Evolutionary conservation across 768 basidiomycete species (phyloP).

Genomic region (Termitomyces sp.): DNA sequence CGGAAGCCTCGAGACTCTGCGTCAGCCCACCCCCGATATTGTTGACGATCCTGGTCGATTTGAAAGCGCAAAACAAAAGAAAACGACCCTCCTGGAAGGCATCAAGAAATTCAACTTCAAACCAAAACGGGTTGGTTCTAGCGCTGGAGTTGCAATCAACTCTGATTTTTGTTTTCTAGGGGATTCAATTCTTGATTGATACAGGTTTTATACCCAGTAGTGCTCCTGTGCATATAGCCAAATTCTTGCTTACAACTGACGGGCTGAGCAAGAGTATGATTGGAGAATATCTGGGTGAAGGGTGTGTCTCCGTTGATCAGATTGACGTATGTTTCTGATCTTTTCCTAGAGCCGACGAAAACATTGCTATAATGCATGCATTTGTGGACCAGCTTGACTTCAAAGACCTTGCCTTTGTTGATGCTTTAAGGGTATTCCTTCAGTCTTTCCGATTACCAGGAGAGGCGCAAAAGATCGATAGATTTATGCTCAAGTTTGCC

Average conservation of each 20-base stretch:
- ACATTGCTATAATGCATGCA: conserved; percentile 94
- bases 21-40: conserved; percentile 73
- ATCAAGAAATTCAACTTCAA: conserved; percentile 98
- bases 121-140: conserved; percentile 77
- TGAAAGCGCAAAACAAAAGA: conserved; percentile 94
- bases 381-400: conserved; percentile 95
- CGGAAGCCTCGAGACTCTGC: conserved; percentile 50
- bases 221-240: conserved; percentile 74
- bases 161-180: conserved; percentile 40
- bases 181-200: conserved; percentile 84
- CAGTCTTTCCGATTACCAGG: conserved; percentile 97
- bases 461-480: conserved; percentile 97
- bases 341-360: conserved; percentile 69
- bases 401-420: conserved; percentile 74
- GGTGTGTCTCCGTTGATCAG: conserved; percentile 45
- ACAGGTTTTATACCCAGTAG: conserved; percentile 79
- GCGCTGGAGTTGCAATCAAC: neutral
- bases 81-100: conserved; percentile 91
- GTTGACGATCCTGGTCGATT: conserved; percentile 90
- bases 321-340: neutral
- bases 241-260: conserved; percentile 83
- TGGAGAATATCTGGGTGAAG: conserved; percentile 97
- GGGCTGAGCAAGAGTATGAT: conserved; percentile 95
- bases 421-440: conserved; percentile 85
- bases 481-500: conserved; percentile 98